Conservation (phyloP, 305 asterid genomes). For the Striga hermonthica region DNA sequence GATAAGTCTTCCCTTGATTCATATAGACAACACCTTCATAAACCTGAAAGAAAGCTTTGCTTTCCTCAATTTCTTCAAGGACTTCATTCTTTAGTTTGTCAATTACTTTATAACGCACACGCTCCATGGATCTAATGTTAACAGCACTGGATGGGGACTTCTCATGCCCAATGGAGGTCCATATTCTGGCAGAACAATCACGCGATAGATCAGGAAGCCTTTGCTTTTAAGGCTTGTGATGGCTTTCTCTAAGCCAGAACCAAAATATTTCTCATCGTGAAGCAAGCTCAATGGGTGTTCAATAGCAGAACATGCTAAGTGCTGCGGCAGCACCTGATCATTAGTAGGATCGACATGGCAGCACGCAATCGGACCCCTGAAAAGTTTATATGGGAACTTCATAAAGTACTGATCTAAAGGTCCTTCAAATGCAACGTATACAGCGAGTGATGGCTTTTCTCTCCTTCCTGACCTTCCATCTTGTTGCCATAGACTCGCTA, state of each 20-base stretch:
- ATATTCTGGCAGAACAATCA: conserved; percentile 58
- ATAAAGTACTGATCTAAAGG: conserved; percentile 94
- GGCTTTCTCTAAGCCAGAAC: conserved; percentile 63
- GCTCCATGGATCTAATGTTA: conserved; percentile 75
- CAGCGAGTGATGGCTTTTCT: conserved; percentile 80
- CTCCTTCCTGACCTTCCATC: conserved; percentile 98
- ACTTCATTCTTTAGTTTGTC: conserved; percentile 62
- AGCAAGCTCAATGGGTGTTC: conserved; percentile 76
- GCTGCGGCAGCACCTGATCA: conserved; percentile 94
- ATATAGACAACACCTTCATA: conserved; percentile 94
- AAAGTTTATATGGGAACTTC: conserved; percentile 86
- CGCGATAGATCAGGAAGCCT: conserved; percentile 63
- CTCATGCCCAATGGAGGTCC: conserved; percentile 89
- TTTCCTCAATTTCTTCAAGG: conserved; percentile 96
- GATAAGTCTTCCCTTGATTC: conserved; percentile 90
- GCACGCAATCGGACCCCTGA: conserved; percentile 77
- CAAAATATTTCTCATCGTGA: conserved; percentile 71
- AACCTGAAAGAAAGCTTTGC: conserved; percentile 94
- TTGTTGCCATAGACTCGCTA: conserved; percentile 97
- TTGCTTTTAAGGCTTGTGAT: conserved; percentile 56
- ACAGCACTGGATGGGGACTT: conserved; percentile 66
- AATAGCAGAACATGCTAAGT: conserved; percentile 80
- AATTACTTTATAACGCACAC: conserved; percentile 71
- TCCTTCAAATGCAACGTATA: conserved; percentile 95
- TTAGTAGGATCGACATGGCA: conserved; percentile 87